A percentile compares a stretch with the other conserved stretches of the same genome.
Conservation (phyloP, 805 yeast species). For the Candida loeiensis region DNA sequence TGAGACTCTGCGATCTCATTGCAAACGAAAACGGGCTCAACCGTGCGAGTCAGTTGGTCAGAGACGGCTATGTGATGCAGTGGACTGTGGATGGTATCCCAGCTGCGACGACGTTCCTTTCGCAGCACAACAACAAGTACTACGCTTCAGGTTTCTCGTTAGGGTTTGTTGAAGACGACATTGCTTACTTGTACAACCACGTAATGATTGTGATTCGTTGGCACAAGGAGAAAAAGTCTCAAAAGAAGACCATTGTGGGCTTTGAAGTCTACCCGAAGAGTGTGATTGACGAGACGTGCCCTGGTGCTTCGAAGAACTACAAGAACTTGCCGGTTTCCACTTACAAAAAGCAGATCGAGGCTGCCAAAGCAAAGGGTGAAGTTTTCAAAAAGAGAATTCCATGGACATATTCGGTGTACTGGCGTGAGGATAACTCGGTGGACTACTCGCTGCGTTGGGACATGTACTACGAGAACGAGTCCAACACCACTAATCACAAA, state of each 20-base stretch:
- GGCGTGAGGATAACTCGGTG: constrained; percentile 75
- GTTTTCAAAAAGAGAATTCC: constrained; percentile 51
- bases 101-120: constrained; percentile 79
- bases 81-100: constrained; percentile 85
- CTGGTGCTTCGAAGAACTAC: constrained; percentile 64
- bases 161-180: constrained; percentile 61
- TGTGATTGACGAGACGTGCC: constrained; percentile 64
- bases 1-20: constrained; percentile 62
- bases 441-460: constrained; percentile 73
- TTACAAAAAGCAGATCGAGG: constrained; percentile 4
- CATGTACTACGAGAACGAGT: constrained; percentile 57
- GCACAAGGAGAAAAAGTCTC: constrained; percentile 43
- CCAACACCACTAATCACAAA: constrained; percentile 37
- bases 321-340: constrained; percentile 53
- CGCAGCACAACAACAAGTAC: constrained; percentile 57
- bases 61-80: constrained; percentile 71
- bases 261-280: constrained; percentile 88
- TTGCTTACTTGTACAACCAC: constrained; percentile 69
- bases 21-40: constrained; percentile 49
- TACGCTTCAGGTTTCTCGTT: constrained; percentile 86
- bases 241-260: constrained; percentile 66
- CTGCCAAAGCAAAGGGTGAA: constrained; percentile 23
- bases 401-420: constrained; percentile 80
- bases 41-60: constrained; percentile 59
- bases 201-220: constrained; percentile 76